These are phyloP conservation scores for Lepidium aucheri DNA, from an alignment of 345 rosid species.

Conservation along the genomic window DNA sequence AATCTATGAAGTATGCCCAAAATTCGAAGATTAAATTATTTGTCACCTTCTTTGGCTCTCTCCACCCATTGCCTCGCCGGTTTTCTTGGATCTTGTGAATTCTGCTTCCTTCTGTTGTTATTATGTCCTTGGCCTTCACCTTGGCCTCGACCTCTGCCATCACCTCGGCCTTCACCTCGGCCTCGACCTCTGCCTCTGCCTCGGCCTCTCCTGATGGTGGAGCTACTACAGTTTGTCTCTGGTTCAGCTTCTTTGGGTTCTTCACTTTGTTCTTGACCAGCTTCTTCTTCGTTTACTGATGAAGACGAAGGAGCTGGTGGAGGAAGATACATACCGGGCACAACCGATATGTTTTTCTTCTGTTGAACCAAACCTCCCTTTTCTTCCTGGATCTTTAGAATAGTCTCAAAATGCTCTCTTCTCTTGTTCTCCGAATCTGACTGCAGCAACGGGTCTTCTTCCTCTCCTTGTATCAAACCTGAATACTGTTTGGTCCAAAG, in stretches of 20 bases:
- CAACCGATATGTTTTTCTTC: conserved; percentile 42
- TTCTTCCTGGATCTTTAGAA: conserved; percentile 53
- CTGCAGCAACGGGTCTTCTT: conserved; percentile 32
- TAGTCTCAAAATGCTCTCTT: conserved; percentile 58
- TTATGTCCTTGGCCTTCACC: conserved; percentile 2
- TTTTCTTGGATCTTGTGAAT: conserved; percentile 16
- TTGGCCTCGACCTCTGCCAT: neutral
- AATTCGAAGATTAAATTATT: neutral
- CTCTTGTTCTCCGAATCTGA: conserved; percentile 53
- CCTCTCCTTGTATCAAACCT: conserved; percentile 20
- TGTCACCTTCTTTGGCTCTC: conserved; percentile 17
- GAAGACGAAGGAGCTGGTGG: conserved; percentile 28
- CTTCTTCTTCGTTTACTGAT: conserved; percentile 23
- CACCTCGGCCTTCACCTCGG: neutral
- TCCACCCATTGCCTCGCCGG: conserved; percentile 24
- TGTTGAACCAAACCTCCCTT: conserved; percentile 61
- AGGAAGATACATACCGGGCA: conserved; percentile 75
- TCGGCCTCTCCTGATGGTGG: conserved; percentile 22
- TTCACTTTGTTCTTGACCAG: conserved; percentile 31
- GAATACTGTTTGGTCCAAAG: conserved; percentile 28
- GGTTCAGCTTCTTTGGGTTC: conserved; percentile 10
- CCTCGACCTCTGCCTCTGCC: conserved; percentile 2
- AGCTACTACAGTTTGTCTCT: conserved; percentile 28
- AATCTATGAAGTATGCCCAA: neutral
- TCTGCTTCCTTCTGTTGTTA: conserved; percentile 12